A percentile compares a stretch with the other conserved stretches of the same genome.
phyloP scores from a whole-genome alignment of 2,329 filamentous ascomycete genomes.

The Incumbomyces delicatus region DNA sequence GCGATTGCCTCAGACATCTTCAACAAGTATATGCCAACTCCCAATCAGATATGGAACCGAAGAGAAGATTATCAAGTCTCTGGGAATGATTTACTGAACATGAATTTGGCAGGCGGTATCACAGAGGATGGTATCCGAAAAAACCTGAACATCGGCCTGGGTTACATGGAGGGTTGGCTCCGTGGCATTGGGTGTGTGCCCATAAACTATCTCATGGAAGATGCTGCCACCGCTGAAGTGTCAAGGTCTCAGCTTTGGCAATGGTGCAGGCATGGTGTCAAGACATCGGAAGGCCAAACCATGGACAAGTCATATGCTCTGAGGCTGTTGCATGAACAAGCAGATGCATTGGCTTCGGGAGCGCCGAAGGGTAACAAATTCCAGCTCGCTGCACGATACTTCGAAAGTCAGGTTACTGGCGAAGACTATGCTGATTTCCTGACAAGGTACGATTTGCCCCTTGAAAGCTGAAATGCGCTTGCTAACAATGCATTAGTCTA shows the following conservation, averaged over 20 bases:
- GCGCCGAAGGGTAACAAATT: constrained; percentile 85
- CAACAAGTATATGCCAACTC: constrained; percentile 97
- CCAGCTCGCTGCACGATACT: constrained; percentile 83
- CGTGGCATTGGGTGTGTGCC: constrained; percentile 91
- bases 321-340: constrained; percentile 75
- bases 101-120: constrained; percentile 87
- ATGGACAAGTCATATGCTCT: constrained; percentile 89
- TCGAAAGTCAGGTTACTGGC: constrained; percentile 82
- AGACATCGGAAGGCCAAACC: constrained; percentile 77
- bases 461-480: constrained; percentile 9
- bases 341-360: constrained; percentile 62
- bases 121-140: constrained; percentile 94
- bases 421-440: constrained; percentile 97
- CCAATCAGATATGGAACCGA: constrained; percentile 87
- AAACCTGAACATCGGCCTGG: constrained; percentile 92
- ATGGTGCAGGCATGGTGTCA: constrained; percentile 68
- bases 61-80: constrained; percentile 81
- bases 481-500: constrained; percentile 42
- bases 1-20: constrained; percentile 83
- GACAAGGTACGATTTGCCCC: constrained; percentile 54
- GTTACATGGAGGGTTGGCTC: constrained; percentile 98
- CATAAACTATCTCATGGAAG: constrained; percentile 98
- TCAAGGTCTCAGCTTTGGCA: constrained; percentile 94
- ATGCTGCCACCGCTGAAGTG: constrained; percentile 93
- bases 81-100: constrained; percentile 88